Percentiles rank a stretch among this genome's conserved stretches.
These are phyloP conservation scores for Aureobasidium sp. DNA, from an alignment of 2,329 filamentous ascomycete species.

Conservation along the genomic window DNA sequence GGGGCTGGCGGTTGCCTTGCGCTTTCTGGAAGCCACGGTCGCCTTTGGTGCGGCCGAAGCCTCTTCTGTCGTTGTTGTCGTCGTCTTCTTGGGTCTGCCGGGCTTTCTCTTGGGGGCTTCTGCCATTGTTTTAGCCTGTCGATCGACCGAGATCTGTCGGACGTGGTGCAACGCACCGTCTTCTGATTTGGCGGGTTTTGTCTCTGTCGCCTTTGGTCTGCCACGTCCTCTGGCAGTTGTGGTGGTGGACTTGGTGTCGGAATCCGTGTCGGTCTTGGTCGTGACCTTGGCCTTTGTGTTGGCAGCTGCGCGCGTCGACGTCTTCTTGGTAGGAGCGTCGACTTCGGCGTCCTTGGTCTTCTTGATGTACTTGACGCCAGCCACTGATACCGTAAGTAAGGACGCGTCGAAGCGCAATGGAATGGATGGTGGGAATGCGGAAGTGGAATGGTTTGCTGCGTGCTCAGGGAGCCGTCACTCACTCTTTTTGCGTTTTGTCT, in stretches of 20 bases:
- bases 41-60: constrained; percentile 16
- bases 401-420: constrained; percentile 3
- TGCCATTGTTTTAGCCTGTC: constrained; percentile 18
- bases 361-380: constrained; percentile 28
- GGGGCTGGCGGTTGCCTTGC: constrained; percentile 22
- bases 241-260: constrained; percentile 19
- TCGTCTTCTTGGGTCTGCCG: constrained; percentile 13
- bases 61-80: constrained; percentile 13
- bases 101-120: constrained; percentile 17
- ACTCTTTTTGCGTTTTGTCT: neutral
- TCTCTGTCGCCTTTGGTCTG: constrained; percentile 17
- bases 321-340: constrained; percentile 22
- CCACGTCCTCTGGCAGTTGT: constrained; percentile 17
- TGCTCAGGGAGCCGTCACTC: neutral
- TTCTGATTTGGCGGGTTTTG: constrained; percentile 19
- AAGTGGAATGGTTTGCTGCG: constrained; percentile 10
- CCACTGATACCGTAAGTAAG: constrained; percentile 20
- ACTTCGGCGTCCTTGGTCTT: constrained; percentile 21
- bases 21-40: constrained; percentile 19
- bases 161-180: constrained; percentile 14
- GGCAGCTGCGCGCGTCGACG: constrained; percentile 14
- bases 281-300: constrained; percentile 28
- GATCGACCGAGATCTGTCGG: constrained; percentile 7
- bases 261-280: constrained; percentile 18
- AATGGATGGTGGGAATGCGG: neutral